phyloP scores from a whole-genome alignment of 345 rosid species.

The Dimocarpus longan region DNA sequence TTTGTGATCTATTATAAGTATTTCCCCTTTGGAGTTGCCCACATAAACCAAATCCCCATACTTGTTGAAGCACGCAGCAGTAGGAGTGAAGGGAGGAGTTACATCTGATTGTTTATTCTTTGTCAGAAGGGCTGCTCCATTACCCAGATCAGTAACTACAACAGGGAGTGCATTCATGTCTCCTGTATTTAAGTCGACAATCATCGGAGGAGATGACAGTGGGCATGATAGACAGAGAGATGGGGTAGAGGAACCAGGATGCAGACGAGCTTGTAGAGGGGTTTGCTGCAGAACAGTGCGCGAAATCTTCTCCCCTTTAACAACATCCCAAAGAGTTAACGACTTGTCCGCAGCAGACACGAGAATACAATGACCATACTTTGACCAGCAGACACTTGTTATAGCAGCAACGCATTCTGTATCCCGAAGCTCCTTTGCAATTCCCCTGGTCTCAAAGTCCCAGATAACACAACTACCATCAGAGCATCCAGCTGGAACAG shows the following conservation, averaged over 20 bases:
- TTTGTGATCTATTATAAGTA: slow-evolving; percentile 79
- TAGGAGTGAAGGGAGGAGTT: slow-evolving; percentile 67
- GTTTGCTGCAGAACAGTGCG: slow-evolving; percentile 75
- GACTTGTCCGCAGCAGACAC: slow-evolving; percentile 98
- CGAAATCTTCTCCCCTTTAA: slow-evolving; percentile 63
- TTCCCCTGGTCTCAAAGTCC: slow-evolving; percentile 97
- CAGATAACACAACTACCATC: slow-evolving; percentile 93
- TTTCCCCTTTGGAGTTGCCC: slow-evolving; percentile 96
- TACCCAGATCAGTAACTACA: slow-evolving; percentile 51
- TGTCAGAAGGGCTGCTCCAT: slow-evolving; percentile 56
- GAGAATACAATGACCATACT: slow-evolving; percentile 84
- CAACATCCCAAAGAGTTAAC: slow-evolving; percentile 88
- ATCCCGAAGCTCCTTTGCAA: slow-evolving; percentile 90
- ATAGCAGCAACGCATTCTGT: slow-evolving; percentile 73
- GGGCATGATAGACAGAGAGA: slow-evolving; percentile 88
- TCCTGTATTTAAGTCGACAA: slow-evolving; percentile 73
- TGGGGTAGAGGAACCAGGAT: slow-evolving; percentile 83
- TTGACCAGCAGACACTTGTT: slow-evolving; percentile 96
- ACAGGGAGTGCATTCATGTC: slow-evolving; percentile 76
- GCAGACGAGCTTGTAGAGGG: slow-evolving; percentile 77
- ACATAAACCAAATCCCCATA: slow-evolving; percentile 89
- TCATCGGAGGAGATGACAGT: slow-evolving; percentile 92
- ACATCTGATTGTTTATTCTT: slow-evolving; percentile 75
- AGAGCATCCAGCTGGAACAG: slow-evolving; percentile 83
- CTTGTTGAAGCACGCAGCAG: slow-evolving; percentile 97